Evolutionary conservation across 2,329 filamentous ascomycete genomes (phyloP), one percentile per base, ranked within the genome.

Genomic region (Curvularia verruculosa): DNA sequence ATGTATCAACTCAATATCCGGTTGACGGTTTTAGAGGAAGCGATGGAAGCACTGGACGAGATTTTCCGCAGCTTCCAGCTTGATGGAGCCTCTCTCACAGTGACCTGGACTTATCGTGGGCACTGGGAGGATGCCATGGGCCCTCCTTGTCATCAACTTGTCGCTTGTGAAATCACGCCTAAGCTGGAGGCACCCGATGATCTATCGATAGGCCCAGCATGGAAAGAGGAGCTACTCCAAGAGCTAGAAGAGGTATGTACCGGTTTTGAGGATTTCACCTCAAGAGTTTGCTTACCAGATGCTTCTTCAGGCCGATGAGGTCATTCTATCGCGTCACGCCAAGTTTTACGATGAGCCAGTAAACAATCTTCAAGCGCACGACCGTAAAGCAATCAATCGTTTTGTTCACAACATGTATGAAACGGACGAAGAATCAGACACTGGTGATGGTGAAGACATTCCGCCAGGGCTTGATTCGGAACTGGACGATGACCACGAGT

Each of bases 31-130:
- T 13, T 54, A 12, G 28, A 37, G 18, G 46, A 54, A 18, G 26
- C 24, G 3, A 45, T 54, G 3, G 23, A 54, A 5, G 29, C 37
- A 5, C 29, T 54, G 18, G 13, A n/a, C 6, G 3, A 23, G 1
- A 10, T 49, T 5, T 18, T 49, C 5, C 10, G 36, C 8, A 26
- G 34, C 10, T 44, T 49, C 3, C 5, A 13, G 5, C 10, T 21
- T 13, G 9, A 54, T 9, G 37, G 9, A 18, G 45, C 39, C 10
- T 36, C n/a, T 29, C 36, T 54, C 26, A 49, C 10, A 21, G 23
- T 49, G 10, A 31, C 45, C 19, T 54, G 46, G 52, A 49, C 39
- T 4, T 54, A 54, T 13, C 39, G 45, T 21, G 52, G 52, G n/a
- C 45, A 44, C 18, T 54, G 28, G 26, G 3, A 37, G 4, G 13